Conservation (phyloP, 805 yeast species). For the Wickerhamiella lipophila region DNA sequence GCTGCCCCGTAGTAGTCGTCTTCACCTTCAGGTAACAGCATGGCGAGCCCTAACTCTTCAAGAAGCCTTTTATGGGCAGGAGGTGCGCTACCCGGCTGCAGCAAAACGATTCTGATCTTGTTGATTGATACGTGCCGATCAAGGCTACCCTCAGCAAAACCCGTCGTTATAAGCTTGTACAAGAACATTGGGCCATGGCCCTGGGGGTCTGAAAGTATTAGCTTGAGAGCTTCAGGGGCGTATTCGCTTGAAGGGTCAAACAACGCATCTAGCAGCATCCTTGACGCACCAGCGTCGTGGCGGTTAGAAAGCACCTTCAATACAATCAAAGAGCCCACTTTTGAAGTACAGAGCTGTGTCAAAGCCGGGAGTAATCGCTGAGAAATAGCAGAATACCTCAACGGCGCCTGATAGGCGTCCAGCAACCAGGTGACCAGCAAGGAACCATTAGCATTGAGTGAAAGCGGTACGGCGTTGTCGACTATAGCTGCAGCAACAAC, state of each 20-base stretch:
- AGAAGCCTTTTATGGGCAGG: slow-evolving; percentile 75
- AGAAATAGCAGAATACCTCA: slow-evolving; percentile 54
- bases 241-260: slow-evolving; percentile 32
- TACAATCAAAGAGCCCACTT: slow-evolving; percentile 71
- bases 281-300: slow-evolving; percentile 49
- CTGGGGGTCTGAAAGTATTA: slow-evolving; percentile 49
- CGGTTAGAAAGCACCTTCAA: slow-evolving; percentile 63
- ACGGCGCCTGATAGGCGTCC: slow-evolving; percentile 50
- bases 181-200: slow-evolving; percentile 62
- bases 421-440: slow-evolving; percentile 85
- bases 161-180: slow-evolving; percentile 65
- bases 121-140: slow-evolving; percentile 45
- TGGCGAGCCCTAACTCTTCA: slow-evolving; percentile 74
- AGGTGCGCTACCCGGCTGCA: slow-evolving; percentile 34
- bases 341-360: slow-evolving; percentile 57
- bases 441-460: slow-evolving; percentile 77
- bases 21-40: slow-evolving; percentile 8
- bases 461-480: slow-evolving; percentile 63
- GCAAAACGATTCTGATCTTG: slow-evolving; percentile 50
- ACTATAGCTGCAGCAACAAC: slow-evolving; percentile 68
- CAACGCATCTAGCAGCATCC: slow-evolving; percentile 47
- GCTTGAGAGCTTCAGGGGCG: slow-evolving; percentile 39
- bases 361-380: slow-evolving; percentile 50
- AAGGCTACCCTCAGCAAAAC: slow-evolving; percentile 40
- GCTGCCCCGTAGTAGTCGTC: neutral